phyloP scores from a whole-genome alignment of 495 filamentous ascomycete genomes.

The Xylaria intraflava region DNA sequence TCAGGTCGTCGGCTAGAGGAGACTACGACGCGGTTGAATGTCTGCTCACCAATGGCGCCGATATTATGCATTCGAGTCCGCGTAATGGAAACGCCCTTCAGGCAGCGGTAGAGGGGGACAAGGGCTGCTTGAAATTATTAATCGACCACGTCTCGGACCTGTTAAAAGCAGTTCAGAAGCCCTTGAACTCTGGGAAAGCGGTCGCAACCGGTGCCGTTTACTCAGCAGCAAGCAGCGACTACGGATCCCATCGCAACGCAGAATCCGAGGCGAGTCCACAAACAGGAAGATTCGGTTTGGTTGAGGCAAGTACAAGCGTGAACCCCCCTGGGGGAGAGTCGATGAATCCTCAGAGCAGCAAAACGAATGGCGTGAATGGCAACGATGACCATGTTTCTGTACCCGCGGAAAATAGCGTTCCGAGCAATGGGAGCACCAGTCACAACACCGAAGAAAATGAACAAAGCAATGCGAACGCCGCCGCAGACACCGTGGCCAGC shows the following conservation, averaged over 20 bases:
- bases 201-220: conserved; percentile 19
- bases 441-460: not conserved
- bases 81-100: conserved; percentile 18
- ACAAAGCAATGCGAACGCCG: not conserved
- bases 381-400: too few relatives aligned
- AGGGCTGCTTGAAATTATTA: conserved; percentile 15
- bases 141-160: conserved; percentile 19
- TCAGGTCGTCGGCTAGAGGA: conserved; percentile 20
- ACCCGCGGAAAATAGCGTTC: not conserved
- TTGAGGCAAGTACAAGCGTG: not conserved
- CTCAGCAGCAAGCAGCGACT: conserved; percentile 17
- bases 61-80: conserved; percentile 25
- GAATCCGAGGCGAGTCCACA: conserved; percentile 8
- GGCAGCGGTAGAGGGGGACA: conserved; percentile 11
- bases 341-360: not conserved
- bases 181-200: conserved; percentile 22
- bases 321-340: not conserved
- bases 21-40: conserved; percentile 22
- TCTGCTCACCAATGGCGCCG: conserved; percentile 21
- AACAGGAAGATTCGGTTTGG: not conserved
- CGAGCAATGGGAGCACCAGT: not conserved
- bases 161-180: conserved; percentile 15
- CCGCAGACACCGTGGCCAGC: not conserved
- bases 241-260: conserved; percentile 23
- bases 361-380: not conserved